Percentiles rank a stretch among this genome's conserved stretches.
Evolutionary conservation across 257 asterid species (phyloP).

Genomic region (Fraxinus quadrangulata): DNA sequence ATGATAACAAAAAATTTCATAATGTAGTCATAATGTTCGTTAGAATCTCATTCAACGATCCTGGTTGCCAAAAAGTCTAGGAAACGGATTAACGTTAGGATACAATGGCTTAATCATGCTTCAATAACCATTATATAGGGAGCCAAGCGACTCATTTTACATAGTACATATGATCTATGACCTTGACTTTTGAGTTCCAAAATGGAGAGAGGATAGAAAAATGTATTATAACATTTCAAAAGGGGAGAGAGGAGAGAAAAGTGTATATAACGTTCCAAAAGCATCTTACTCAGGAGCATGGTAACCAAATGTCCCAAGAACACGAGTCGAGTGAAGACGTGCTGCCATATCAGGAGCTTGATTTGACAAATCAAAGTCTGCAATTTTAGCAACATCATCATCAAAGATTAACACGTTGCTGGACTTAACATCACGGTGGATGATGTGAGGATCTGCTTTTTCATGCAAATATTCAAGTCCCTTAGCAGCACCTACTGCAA

Average conservation of each 20-base stretch:
- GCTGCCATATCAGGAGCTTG: conserved; percentile 97
- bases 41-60: background rate
- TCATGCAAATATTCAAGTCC: conserved; percentile 88
- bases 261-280: background rate
- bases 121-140: background rate
- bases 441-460: conserved; percentile 69
- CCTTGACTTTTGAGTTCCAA: background rate
- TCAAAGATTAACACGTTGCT: conserved; percentile 80
- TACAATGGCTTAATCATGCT: background rate
- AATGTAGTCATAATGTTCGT: background rate
- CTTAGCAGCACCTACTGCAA: conserved; percentile 87
- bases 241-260: background rate
- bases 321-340: conserved; percentile 92
- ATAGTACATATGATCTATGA: background rate
- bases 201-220: background rate
- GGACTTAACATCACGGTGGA: conserved; percentile 90
- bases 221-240: background rate
- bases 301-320: conserved; percentile 89
- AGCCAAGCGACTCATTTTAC: too few relatives aligned
- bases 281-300: conserved; percentile 86
- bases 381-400: conserved; percentile 80
- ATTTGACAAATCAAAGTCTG: conserved; percentile 81
- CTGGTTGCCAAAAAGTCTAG: background rate
- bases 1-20: background rate
- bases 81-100: background rate